Percentiles rank a stretch among this genome's conserved stretches.
These are phyloP conservation scores for Solanum chacoense DNA, from an alignment of 305 asterid species.

Conservation along the genomic window DNA sequence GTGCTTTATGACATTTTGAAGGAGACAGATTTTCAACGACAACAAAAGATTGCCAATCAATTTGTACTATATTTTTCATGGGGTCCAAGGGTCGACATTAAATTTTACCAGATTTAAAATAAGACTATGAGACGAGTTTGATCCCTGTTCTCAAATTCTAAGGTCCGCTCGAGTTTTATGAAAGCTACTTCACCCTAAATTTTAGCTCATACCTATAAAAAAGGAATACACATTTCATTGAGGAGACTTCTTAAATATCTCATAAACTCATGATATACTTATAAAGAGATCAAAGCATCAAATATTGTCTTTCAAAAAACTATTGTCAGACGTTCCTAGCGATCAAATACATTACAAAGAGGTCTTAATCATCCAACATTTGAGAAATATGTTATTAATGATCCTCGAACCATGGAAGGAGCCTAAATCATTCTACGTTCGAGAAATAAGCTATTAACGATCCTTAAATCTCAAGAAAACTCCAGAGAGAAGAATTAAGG, in stretches of 20 bases:
- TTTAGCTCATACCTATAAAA: neutral
- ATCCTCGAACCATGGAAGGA: neutral
- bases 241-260: neutral
- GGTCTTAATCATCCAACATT: neutral
- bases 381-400: neutral
- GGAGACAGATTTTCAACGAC: slow-evolving; percentile 4
- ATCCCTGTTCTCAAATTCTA: neutral
- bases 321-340: neutral
- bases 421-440: neutral
- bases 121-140: neutral
- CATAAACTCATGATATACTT: neutral
- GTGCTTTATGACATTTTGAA: neutral
- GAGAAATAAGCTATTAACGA: neutral
- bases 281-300: neutral
- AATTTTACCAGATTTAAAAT: neutral
- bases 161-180: neutral
- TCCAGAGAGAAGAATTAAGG: neutral
- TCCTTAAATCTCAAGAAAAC: neutral
- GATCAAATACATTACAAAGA: too few species aligned
- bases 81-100: neutral
- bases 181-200: neutral
- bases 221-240: neutral
- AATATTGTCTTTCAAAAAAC: neutral
- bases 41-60: neutral
- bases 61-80: neutral